Conservation (phyloP, 495 filamentous ascomycete genomes). For the Penicillium tannophilum region DNA sequence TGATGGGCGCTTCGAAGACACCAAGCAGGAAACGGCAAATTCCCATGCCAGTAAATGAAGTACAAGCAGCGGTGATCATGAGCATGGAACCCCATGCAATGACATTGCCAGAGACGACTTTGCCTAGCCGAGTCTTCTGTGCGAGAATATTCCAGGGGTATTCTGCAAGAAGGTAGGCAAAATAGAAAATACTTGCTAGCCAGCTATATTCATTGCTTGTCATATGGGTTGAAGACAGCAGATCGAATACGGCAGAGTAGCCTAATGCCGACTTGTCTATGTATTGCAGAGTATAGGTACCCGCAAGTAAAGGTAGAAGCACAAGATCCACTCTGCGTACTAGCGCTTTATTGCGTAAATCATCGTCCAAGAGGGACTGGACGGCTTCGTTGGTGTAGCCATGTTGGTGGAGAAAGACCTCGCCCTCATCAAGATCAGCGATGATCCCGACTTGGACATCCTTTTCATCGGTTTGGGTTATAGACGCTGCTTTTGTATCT, state of each 20-base stretch:
- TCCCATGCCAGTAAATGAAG: conserved; percentile 40
- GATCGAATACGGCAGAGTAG: conserved; percentile 41
- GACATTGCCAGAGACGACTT: conserved; percentile 25
- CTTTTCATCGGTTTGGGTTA: conserved; percentile 22
- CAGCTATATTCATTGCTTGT: conserved; percentile 50
- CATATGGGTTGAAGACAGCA: conserved; percentile 32
- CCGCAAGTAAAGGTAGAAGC: conserved; percentile 52
- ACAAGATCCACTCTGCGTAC: conserved; percentile 46
- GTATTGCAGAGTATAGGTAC: conserved; percentile 49
- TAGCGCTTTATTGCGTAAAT: conserved; percentile 27
- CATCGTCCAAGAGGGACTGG: conserved; percentile 25
- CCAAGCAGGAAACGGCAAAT: conserved; percentile 46
- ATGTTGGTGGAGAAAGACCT: conserved; percentile 36
- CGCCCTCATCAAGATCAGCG: conserved; percentile 36
- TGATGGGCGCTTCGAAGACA: conserved; percentile 38
- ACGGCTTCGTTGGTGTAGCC: conserved; percentile 27
- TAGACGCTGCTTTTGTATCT: conserved; percentile 9
- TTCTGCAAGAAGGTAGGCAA: conserved; percentile 46
- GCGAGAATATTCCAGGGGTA: conserved; percentile 32
- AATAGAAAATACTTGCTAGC: conserved; percentile 60
- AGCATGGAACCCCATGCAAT: conserved; percentile 43
- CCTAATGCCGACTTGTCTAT: conserved; percentile 42
- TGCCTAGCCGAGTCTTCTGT: conserved; percentile 23
- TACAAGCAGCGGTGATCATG: conserved; percentile 38
- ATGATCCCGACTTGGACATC: conserved; percentile 32